Conservation (phyloP, 2,329 filamentous ascomycete genomes). For the Huntiella moniliformis region DNA sequence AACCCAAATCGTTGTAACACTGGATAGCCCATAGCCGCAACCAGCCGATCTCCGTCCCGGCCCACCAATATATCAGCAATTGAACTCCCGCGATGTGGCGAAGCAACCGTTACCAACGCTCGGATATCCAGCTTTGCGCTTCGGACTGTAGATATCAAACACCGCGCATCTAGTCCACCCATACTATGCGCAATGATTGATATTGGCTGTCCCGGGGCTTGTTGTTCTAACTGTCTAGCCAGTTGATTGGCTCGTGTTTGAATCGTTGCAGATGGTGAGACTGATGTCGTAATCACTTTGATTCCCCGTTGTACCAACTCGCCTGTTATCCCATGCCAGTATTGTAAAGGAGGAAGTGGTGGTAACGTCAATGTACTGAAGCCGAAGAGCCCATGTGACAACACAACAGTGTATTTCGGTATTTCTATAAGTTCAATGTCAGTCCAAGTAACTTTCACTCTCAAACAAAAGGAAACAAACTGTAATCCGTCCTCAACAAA, state of each 20-base stretch:
- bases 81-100: conserved; percentile 34
- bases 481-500: background rate
- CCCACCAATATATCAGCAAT: conserved; percentile 37
- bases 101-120: conserved; percentile 35
- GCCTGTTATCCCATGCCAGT: conserved; percentile 46
- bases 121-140: conserved; percentile 28
- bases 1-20: conserved; percentile 32
- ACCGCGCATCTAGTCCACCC: conserved; percentile 46
- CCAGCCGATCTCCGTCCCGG: conserved; percentile 21
- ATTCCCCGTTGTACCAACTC: conserved; percentile 34
- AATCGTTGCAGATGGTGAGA: conserved; percentile 43
- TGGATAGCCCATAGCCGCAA: conserved; percentile 30
- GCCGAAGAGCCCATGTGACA: conserved; percentile 46
- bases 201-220: conserved; percentile 33
- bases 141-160: conserved; percentile 41
- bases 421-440: conserved; percentile 4
- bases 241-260: conserved; percentile 39
- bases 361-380: conserved; percentile 38
- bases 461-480: background rate
- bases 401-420: conserved; percentile 42
- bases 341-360: conserved; percentile 34
- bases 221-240: conserved; percentile 30
- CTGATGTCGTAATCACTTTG: conserved; percentile 39
- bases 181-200: conserved; percentile 59
- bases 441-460: no score